Conservation (phyloP, 768 basidiomycete species). For the Asterophora lycoperdoides region DNA sequence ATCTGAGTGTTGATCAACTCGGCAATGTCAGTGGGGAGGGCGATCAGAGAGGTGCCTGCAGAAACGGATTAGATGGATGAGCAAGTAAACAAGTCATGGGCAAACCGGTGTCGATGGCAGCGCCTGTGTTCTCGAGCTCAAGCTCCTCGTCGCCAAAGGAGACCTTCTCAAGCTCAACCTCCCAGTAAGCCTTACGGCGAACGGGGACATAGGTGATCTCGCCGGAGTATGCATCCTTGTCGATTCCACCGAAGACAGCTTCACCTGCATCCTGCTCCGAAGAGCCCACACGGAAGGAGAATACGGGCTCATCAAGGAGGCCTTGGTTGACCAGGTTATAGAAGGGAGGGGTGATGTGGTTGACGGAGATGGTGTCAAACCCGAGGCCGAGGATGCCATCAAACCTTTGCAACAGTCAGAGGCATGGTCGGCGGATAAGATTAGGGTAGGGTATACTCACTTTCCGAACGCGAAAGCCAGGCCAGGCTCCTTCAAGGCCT, state of each 20-base stretch:
- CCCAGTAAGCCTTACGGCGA: conserved; percentile 96
- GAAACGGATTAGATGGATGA: conserved; percentile 34
- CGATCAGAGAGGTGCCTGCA: conserved; percentile 94
- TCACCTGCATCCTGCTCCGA: conserved; percentile 89
- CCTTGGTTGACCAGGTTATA: conserved; percentile 85
- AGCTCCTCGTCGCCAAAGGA: conserved; percentile 82
- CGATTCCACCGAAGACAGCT: conserved; percentile 89
- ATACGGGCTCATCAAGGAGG: conserved; percentile 81
- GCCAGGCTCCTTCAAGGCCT: conserved; percentile 94
- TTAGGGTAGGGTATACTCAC: conserved; percentile 38
- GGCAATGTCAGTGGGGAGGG: conserved; percentile 88
- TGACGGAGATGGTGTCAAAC: conserved; percentile 95
- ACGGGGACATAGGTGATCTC: conserved; percentile 84
- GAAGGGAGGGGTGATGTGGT: conserved; percentile 89
- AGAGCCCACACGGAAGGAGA: conserved; percentile 89
- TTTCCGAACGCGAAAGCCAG: conserved; percentile 96
- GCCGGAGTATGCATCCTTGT: conserved; percentile 71
- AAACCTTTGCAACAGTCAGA: conserved; percentile 48
- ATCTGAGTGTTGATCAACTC: conserved; percentile 97
- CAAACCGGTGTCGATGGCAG: conserved; percentile 84
- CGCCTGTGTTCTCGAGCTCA: conserved; percentile 90
- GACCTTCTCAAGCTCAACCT: conserved; percentile 89
- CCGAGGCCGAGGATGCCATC: conserved; percentile 94
- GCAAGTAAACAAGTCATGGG: neutral
- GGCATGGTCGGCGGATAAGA: neutral